Base-by-base conservation (phyloP, 1,284 basidiomycete genomes). In the Polyporus tsugae region DNA sequence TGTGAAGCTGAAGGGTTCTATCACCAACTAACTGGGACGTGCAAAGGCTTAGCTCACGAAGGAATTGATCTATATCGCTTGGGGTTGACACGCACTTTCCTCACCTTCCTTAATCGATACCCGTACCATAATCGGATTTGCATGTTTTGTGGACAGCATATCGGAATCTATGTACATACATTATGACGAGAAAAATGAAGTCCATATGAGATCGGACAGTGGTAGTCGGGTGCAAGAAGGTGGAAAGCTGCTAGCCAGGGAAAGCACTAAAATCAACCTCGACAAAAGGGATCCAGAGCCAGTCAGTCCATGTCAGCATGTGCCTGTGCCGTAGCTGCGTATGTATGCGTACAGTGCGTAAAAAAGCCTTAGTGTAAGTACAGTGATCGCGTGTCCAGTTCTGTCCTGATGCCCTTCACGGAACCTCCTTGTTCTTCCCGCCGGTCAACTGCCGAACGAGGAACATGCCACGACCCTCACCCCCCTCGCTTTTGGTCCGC, bases 371-470 rank as follows among this genome's bases (percentile, higher is more conserved):
- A 52, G n/a, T 25, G 22, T 53, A 57, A n/a, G 55, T 38, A 15
- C 36, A 22, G 29, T 19, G 25, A 52, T 25, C 1, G 22, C 55
- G 39, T 19, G 17, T 55, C 29, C 33, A 35, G 29, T 29, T 22
- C 46, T 49, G 6, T 19, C 17, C 29, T 17, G 52, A 17, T 22
- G 41, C n/a, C n/a, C 9, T 44, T 70, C 62, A 68, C 22, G 46
- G 63, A 11, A 61, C 49, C 63, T 72, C 71, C 59, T 72, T 72
- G 60, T 63, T 72, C 59, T 68, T 68, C 13, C 82, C 83, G 36
- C 91, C 92, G 6, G 92, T 94, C 83, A 94, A 83, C 77, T 94
- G 92, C 42, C 80, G 76, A 22, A 84, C 81, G 58, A 84, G 73
- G 70, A 80, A 82, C 82, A 84, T 84, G 6, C 83, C 83, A 22